These are phyloP conservation scores for Saturnispora dispora DNA, from an alignment of 805 yeast species.

Conservation along the genomic window DNA sequence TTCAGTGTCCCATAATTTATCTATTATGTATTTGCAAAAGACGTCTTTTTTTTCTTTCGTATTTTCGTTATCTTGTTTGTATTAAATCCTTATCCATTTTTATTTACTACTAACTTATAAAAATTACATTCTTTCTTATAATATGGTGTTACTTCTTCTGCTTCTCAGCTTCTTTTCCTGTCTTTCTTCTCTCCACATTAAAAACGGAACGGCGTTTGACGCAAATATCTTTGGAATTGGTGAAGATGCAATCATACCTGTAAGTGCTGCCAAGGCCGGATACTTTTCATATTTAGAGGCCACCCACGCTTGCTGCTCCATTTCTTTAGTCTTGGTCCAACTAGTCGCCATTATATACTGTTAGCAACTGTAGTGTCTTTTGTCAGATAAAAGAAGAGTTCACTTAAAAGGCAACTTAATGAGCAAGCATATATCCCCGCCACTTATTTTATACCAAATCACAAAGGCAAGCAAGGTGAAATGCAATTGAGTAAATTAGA, in stretches of 20 bases:
- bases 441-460: not conserved
- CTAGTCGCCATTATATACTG: conserved; percentile 10
- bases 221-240: conserved; percentile 50
- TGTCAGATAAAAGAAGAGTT: not conserved
- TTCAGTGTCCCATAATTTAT: conserved; percentile 72
- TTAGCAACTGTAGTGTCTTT: not conserved
- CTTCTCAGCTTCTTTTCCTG: conserved; percentile 20
- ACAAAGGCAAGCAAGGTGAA: not conserved
- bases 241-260: conserved; percentile 49
- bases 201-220: conserved; percentile 51
- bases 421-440: not conserved
- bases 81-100: not conserved
- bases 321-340: conserved; percentile 27
- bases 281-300: conserved; percentile 38
- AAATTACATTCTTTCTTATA: not conserved
- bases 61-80: not conserved
- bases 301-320: conserved; percentile 40
- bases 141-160: conserved; percentile 8
- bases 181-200: conserved; percentile 38
- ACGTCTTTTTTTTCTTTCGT: not conserved
- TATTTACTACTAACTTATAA: not conserved
- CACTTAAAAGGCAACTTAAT: not conserved
- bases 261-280: conserved; percentile 51
- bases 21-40: not conserved
- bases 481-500: not conserved